These are phyloP conservation scores for Choiromyces venosus DNA, from an alignment of 495 filamentous ascomycete species.

Conservation along the genomic window DNA sequence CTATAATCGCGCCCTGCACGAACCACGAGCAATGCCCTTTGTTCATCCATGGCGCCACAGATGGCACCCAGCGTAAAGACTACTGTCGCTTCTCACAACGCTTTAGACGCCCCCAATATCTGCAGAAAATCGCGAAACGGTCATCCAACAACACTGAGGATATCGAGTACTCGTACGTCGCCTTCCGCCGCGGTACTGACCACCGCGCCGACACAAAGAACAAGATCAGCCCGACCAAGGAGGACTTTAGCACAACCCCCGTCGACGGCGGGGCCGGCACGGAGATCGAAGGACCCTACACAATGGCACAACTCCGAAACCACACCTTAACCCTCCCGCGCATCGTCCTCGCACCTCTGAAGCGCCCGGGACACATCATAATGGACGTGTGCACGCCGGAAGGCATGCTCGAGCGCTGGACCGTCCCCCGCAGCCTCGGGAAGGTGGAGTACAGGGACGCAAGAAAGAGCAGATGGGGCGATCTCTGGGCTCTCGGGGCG, in stretches of 20 bases:
- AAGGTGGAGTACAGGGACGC: conserved; percentile 82
- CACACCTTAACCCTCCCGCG: conserved; percentile 70
- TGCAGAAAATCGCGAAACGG: conserved; percentile 70
- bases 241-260: conserved; percentile 31
- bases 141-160: conserved; percentile 75
- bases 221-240: conserved; percentile 8
- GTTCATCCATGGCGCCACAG: conserved; percentile 65
- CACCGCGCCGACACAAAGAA: conserved; percentile 30
- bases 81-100: conserved; percentile 88
- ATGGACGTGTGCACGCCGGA: conserved; percentile 85
- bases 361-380: conserved; percentile 78
- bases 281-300: conserved; percentile 39
- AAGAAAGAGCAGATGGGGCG: conserved; percentile 83
- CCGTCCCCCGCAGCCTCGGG: conserved; percentile 72
- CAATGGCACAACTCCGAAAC: conserved; percentile 38
- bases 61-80: conserved; percentile 67
- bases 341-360: conserved; percentile 70
- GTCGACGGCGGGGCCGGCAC: not conserved
- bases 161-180: conserved; percentile 78
- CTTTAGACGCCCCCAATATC: conserved; percentile 73
- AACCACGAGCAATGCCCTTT: conserved; percentile 86
- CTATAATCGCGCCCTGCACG: conserved; percentile 94
- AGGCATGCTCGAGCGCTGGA: conserved; percentile 89
- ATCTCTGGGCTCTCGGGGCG: conserved; percentile 90
- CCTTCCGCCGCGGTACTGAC: conserved; percentile 72